Evolutionary conservation across 2,329 filamentous ascomycete genomes (phyloP), one percentile per base, ranked within the genome.

Genomic region (Trematosphaeria pertusa): DNA sequence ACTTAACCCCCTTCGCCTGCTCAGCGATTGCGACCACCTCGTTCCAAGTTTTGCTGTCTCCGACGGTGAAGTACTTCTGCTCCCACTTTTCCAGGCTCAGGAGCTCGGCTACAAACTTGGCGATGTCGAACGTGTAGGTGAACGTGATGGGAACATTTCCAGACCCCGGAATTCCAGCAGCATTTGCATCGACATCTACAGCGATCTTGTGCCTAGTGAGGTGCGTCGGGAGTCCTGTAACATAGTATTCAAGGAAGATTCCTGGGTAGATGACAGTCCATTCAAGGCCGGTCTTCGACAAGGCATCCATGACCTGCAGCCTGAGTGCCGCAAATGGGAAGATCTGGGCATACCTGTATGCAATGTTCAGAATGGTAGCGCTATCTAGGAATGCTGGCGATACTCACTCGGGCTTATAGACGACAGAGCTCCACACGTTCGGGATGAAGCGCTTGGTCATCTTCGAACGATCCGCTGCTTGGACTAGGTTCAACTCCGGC

Each of bases 111-210:
- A 80, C 69, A 43, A 78, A 81, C 26, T 61, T 70, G 3, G 73
- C 79, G 31, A 83, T 64, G 54, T 83, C 80, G 4, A 62, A 62
- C 1, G 73, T 78, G 54, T 81, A 76, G 0, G 79, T 82, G 59
- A 81, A 77, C 3, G 70, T 61, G 7, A 78, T 67, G 3, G 62
- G 62, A 5, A 64, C 69, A n/a, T 77, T 66, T 0, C 81, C 81
- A 17, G 74, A 67, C 0, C 78, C 79, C 0, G 80, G 79, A 15
- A 82, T 75, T 9, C 73, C 77, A 1, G 80, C 80, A 2, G 17
- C 19, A 18, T 52, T 43, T 15, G 33, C 17, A 1, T 24, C 14
- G 2, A 55, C n/a, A 26, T 62, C 58, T 22, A 62, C n/a, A 12
- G 24, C 26, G 14, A 58, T 37, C 1, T 40, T 9, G 12, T 20